These are phyloP conservation scores for Trichoderma koningii DNA, from an alignment of 2,329 filamentous ascomycete species.

Conservation along the genomic window DNA sequence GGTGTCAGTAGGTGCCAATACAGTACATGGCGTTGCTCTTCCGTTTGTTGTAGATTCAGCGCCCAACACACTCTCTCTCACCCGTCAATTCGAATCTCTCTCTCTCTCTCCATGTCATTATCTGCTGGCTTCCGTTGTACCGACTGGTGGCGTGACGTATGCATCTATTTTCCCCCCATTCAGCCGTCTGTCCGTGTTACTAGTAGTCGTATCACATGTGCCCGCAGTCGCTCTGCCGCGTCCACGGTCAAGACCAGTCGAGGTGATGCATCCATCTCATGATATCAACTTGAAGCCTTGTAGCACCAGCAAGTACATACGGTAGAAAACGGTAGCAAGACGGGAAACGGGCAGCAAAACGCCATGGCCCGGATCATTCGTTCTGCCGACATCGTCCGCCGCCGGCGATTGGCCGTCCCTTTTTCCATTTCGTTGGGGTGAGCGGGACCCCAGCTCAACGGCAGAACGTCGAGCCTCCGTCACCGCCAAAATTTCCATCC, in stretches of 20 bases:
- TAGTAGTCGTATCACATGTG: not conserved
- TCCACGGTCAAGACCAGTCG: not conserved
- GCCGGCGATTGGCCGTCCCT: constrained; percentile 3
- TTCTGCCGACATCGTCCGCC: constrained; percentile 11
- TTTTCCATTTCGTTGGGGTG: constrained; percentile 8
- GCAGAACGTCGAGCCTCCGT: constrained; percentile 19
- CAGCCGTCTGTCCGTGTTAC: not conserved
- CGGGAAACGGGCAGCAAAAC: not conserved
- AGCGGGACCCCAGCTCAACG: constrained; percentile 17
- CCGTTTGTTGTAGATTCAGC: not conserved
- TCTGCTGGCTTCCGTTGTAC: constrained; percentile 6
- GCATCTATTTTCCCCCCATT: not conserved
- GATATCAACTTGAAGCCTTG: too few species aligned
- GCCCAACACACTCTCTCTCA: not conserved
- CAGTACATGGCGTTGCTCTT: not conserved
- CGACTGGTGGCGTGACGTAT: constrained; percentile 23
- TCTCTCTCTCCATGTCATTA: too few species aligned
- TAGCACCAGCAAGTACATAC: too few species aligned
- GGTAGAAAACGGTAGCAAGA: not conserved
- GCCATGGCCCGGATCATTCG: constrained; percentile 22
- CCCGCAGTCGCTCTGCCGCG: not conserved
- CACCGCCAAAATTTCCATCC: constrained; percentile 23
- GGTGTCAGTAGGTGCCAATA: too few species aligned
- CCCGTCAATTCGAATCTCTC: not conserved
- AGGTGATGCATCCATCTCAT: not conserved